Evolutionary conservation across 2,329 filamentous ascomycete genomes (phyloP).

Genomic region (Colletotrichum sp.): DNA sequence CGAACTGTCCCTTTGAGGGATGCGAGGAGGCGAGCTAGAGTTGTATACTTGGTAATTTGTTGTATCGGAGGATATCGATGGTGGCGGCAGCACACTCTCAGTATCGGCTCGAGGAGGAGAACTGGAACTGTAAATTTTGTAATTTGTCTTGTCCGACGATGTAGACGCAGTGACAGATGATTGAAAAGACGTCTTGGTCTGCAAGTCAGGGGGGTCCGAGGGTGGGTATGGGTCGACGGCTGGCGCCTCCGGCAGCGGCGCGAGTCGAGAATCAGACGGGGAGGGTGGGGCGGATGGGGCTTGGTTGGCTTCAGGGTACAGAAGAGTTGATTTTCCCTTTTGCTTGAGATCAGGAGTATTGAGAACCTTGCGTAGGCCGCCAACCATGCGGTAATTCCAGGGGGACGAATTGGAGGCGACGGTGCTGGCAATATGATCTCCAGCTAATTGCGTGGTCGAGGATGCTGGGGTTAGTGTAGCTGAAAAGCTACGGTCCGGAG

Average conservation of each 20-base stretch:
- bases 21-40: constrained; percentile 46
- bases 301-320: constrained; percentile 4
- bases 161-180: constrained; percentile 45
- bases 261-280: constrained; percentile 30
- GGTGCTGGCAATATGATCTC: constrained; percentile 31
- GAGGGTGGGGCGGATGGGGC: constrained; percentile 18
- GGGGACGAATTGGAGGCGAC: constrained; percentile 38
- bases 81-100: constrained; percentile 36
- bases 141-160: constrained; percentile 57
- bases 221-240: not conserved
- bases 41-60: constrained; percentile 62
- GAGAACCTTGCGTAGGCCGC: constrained; percentile 59
- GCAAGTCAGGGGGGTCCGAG: constrained; percentile 7
- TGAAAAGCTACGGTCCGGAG: constrained; percentile 49
- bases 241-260: constrained; percentile 33
- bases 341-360: constrained; percentile 48
- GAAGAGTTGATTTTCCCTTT: constrained; percentile 34
- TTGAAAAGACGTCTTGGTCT: constrained; percentile 28
- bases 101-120: constrained; percentile 44
- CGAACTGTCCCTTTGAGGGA: constrained; percentile 42
- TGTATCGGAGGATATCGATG: constrained; percentile 53
- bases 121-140: constrained; percentile 58
- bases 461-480: constrained; percentile 36
- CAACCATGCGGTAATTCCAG: constrained; percentile 60
- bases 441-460: constrained; percentile 37